Base-by-base conservation (phyloP, 2,329 filamentous ascomycete species). In the Dactylonectria estremocensis region DNA sequence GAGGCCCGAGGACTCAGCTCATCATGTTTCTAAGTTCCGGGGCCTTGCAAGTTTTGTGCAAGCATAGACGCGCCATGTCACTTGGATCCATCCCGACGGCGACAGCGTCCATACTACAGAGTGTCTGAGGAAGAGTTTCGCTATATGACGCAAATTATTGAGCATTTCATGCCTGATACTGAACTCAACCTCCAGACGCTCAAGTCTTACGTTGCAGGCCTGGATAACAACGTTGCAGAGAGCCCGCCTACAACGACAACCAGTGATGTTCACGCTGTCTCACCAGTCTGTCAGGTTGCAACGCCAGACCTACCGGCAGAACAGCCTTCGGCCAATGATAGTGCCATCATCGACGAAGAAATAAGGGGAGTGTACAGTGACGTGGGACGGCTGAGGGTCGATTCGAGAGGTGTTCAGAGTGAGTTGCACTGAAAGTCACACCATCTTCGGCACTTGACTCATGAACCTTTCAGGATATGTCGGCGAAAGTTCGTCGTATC, bases 91-190 rank as follows among this genome's bases (percentile, higher is more conserved):
- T 58, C 64, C 18, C 43, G 59, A n/a, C 49, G 64, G 43, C 37
- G 64, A 45, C 64, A 66, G n/a, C 59, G 64, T 31, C 64, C 64
- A 22, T 66, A 66, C 28, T 66, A 66, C 46, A 48, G 64, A 4
- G 64, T 66, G 1, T 66, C 64, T 0, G 64, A 66, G 11, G 64
- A 66, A 24, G 64, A 66, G 20, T 66, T 66, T 16, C 64, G 64
- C 14, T 66, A 56, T n/a, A 66, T 66, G 64, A 63, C 64, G n/a
- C 64, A 58, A 8, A 63, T 63, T 14, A 61, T 66, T n/a, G 64
- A 66, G 35, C 59, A 63, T 49, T 66, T 63, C 2, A 53, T 66
- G 20, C 64, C 64, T 33, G 31, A 63, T 22, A 66, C 64, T 4
- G 64, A 66, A 5, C 46, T 66, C 3, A 66, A 63, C 46, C 64